phyloP scores from a whole-genome alignment of 352 stramenopile genomes.

The Phytophthora palmivora region DNA sequence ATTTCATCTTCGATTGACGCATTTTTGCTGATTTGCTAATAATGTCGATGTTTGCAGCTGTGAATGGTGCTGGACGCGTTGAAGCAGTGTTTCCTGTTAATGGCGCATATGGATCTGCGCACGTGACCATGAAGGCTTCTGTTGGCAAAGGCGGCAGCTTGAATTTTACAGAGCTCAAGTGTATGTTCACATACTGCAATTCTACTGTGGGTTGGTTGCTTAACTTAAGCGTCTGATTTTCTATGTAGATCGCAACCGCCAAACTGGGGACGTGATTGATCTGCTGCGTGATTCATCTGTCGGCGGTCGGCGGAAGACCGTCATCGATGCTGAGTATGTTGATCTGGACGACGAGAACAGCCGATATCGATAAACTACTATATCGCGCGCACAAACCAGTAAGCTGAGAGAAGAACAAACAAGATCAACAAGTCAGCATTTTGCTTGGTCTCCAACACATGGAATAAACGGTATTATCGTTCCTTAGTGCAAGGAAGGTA shows the following conservation, averaged over 20 bases:
- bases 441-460: background rate
- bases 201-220: background rate
- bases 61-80: constrained; percentile 69
- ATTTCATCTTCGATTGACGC: background rate
- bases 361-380: constrained; percentile 23
- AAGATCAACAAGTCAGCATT: constrained; percentile 5
- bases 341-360: constrained; percentile 50
- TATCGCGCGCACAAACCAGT: background rate
- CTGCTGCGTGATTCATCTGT: constrained; percentile 55
- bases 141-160: constrained; percentile 48
- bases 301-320: constrained; percentile 49
- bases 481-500: constrained; percentile 13
- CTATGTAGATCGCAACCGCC: constrained; percentile 55
- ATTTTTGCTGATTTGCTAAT: background rate
- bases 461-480: constrained; percentile 20
- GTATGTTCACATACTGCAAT: constrained; percentile 40
- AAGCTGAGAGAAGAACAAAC: constrained; percentile 4
- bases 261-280: constrained; percentile 72
- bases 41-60: constrained; percentile 37
- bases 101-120: constrained; percentile 42
- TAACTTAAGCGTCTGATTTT: constrained; percentile 14
- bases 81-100: constrained; percentile 73
- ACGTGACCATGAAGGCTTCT: constrained; percentile 63
- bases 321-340: constrained; percentile 81
- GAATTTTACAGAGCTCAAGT: constrained; percentile 67